Base-by-base conservation (phyloP, 352 stramenopile genomes). In the Blastocystis sp. region DNA sequence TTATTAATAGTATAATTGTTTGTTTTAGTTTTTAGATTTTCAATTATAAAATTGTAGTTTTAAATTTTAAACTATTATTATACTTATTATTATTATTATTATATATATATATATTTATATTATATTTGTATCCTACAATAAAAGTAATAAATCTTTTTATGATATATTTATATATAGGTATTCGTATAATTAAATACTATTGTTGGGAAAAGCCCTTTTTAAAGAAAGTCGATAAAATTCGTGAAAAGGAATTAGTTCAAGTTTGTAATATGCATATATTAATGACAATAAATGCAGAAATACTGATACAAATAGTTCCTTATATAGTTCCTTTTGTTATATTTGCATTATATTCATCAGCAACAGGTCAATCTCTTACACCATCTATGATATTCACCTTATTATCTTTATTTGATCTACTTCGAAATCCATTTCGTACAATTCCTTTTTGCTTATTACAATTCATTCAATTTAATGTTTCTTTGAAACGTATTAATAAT, bases 171-270 rank as follows among this genome's bases (percentile, higher is more conserved):
- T n/a, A n/a, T 2, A 68, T 80, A 16, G 73, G 74, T 25, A 91
- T 93, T 66, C 75, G 82, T 42, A 85, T 90, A 48, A 83, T 94
- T 66, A 94, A 94, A 65, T 79, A 93, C 45, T 86, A 80, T 48
- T 80, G 81, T 5, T 93, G 81, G 82, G 81, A 93, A 67, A 56
- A 68, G 42, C 79, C 83, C 27, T 90, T 93, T 67, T 72, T 72
- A 2, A 78, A 75, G 13, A 78, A 86, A 65, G 77, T 93, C 23
- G 70, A 76, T 18, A 25, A 64, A 6, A 33, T 81, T 2, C 73
- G 81, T 19, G 64, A 71, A 2, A 68, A 70, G 6, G 81, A 90
- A 55, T 55, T 90, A 19, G 59, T 73, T 24, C 66, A 70, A 0
- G 56, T 86, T 1, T 41, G 40, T 7, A 75, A 67, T 19, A 73